Evolutionary conservation across 2,329 filamentous ascomycete species (phyloP).

Genomic region (Huntiella omanensis): DNA sequence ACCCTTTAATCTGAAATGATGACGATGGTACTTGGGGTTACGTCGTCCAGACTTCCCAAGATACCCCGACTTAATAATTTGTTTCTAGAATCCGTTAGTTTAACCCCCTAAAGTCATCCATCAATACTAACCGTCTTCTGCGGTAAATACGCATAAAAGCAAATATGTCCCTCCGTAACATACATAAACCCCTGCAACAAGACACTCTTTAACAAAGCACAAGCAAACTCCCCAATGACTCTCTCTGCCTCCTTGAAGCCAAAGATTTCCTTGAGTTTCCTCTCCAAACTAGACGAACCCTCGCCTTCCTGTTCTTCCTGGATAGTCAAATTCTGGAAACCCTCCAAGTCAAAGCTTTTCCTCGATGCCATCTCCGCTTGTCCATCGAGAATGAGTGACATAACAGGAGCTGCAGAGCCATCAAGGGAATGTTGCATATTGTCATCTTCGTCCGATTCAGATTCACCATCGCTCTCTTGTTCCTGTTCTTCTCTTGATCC

Average conservation of each 20-base stretch:
- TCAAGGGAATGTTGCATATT: background rate
- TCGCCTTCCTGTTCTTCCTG: background rate
- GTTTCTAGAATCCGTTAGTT: slow-evolving; percentile 29
- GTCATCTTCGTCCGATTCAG: slow-evolving; percentile 12
- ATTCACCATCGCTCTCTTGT: slow-evolving; percentile 8
- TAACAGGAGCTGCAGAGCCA: slow-evolving; percentile 39
- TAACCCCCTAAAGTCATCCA: background rate
- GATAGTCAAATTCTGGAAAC: slow-evolving; percentile 16
- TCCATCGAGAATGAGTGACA: slow-evolving; percentile 62
- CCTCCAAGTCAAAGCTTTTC: slow-evolving; percentile 37
- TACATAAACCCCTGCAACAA: slow-evolving; percentile 91
- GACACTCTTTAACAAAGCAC: slow-evolving; percentile 81
- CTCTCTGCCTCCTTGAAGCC: slow-evolving; percentile 65
- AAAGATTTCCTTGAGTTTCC: slow-evolving; percentile 66
- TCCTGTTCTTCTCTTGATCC: background rate
- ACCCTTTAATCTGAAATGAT: slow-evolving; percentile 85
- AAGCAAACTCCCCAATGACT: slow-evolving; percentile 84
- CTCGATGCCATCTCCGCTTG: slow-evolving; percentile 42
- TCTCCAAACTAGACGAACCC: slow-evolving; percentile 39
- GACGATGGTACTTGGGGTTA: slow-evolving; percentile 72
- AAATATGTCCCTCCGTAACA: slow-evolving; percentile 80
- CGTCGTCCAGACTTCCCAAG: slow-evolving; percentile 74
- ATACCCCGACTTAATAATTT: slow-evolving; percentile 69
- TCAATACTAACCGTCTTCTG: slow-evolving; percentile 54
- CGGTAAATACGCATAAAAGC: slow-evolving; percentile 93